Evolutionary conservation across 495 filamentous ascomycete genomes (phyloP), one percentile per base, ranked within the genome.

Genomic region (Trichoderma orchidacearum): DNA sequence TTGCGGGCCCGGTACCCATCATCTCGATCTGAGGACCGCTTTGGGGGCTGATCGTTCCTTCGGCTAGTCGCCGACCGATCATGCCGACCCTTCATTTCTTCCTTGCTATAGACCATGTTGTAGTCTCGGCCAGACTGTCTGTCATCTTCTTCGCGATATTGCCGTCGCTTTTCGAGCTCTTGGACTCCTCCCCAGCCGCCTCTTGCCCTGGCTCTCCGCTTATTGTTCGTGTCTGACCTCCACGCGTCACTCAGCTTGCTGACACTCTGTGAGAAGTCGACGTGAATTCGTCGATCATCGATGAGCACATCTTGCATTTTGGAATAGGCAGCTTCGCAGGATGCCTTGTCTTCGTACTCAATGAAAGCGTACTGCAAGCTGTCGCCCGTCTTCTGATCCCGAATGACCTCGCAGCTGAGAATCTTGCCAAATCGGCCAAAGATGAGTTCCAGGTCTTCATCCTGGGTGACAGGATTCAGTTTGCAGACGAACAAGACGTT

Each of bases 401-500:
- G 81, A 60, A 98, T 96, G 18, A 98, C 87, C 71, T 98, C 93
- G 70, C 93, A 98, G 31, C 89, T 95, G 12, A 97, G 66, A 28
- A 97, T 97, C 67, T 84, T 89, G 60, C 93, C 93, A 65, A 98
- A 98, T 28, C 93, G 94, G 64, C 87, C 91, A 71, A 98, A 98
- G 58, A 98, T 96, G 56, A 96, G 71, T 63, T 97, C 81, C 15
- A 98, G 79, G 68, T 97, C 94, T 65, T 95, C 87, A 66, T 97
- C 93, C n/a, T 72, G 73, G 13, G 93, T 98, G 50, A 98, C 90
- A 0, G 94, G 94, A 59, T 98, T 98, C 23, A 98, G 75, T 67
- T 98, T 97, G 84, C 93, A 98, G 58, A 98, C 93, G 64, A 98
- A 98, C 12, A 98, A 76, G 28, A 98, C 84, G 65, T 98, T 96